Evolutionary conservation across 2,329 filamentous ascomycete genomes (phyloP).

Genomic region (Ilyonectria mors-panacis): DNA sequence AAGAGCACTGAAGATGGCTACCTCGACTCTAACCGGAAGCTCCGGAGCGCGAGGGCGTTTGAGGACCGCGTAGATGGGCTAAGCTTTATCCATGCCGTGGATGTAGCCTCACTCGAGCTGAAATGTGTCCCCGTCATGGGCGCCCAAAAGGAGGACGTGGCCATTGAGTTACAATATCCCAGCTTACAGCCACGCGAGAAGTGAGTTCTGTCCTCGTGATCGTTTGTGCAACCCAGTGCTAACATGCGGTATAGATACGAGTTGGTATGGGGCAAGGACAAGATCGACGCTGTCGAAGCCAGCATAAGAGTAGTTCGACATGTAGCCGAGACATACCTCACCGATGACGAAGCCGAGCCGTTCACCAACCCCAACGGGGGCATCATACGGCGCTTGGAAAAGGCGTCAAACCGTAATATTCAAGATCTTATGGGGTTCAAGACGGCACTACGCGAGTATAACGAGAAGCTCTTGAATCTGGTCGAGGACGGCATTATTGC

Average conservation of each 20-base stretch:
- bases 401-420: constrained; percentile 78
- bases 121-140: constrained; percentile 67
- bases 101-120: constrained; percentile 67
- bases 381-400: constrained; percentile 82
- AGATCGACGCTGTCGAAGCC: constrained; percentile 82
- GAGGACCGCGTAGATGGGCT: constrained; percentile 59
- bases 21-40: constrained; percentile 62
- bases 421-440: constrained; percentile 78
- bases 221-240: constrained; percentile 25
- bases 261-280: constrained; percentile 83
- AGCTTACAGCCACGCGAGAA: constrained; percentile 78
- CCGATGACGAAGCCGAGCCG: constrained; percentile 74
- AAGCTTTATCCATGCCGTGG: constrained; percentile 71
- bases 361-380: constrained; percentile 82
- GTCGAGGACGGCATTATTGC: constrained; percentile 80
- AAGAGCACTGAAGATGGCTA: constrained; percentile 57
- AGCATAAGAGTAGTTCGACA: constrained; percentile 79
- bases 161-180: constrained; percentile 86
- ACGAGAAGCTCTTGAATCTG: constrained; percentile 75
- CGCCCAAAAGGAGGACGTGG: constrained; percentile 66
- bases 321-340: constrained; percentile 83
- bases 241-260: constrained; percentile 60
- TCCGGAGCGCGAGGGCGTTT: constrained; percentile 64
- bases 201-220: constrained; percentile 57
- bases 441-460: constrained; percentile 82